phyloP scores from a whole-genome alignment of 176 grass and related monocot genomes.

The Aegilops longissima region DNA sequence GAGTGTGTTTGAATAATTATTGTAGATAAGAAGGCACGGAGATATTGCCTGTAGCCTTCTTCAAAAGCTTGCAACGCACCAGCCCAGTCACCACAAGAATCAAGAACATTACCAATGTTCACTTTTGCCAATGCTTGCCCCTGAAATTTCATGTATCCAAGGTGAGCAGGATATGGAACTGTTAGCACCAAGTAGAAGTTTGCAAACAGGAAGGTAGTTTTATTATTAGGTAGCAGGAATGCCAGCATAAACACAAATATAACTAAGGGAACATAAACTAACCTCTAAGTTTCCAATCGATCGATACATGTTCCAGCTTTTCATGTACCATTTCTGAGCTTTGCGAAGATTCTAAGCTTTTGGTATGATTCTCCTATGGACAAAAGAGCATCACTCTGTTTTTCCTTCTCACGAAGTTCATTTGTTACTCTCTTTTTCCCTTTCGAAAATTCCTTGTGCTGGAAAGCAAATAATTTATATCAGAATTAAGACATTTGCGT shows the following conservation, averaged over 20 bases:
- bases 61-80: slow-evolving; percentile 83
- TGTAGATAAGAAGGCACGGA: slow-evolving; percentile 8
- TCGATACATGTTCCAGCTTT: slow-evolving; percentile 71
- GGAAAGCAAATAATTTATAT: slow-evolving; percentile 39
- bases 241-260: slow-evolving; percentile 9
- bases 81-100: slow-evolving; percentile 74
- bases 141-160: slow-evolving; percentile 50
- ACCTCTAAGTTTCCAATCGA: slow-evolving; percentile 84
- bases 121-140: slow-evolving; percentile 96
- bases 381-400: slow-evolving; percentile 72
- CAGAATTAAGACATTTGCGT: slow-evolving; percentile 20
- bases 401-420: slow-evolving; percentile 75
- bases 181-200: slow-evolving; percentile 3
- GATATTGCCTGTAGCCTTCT: slow-evolving; percentile 86
- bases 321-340: slow-evolving; percentile 91
- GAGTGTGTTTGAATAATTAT: neutral
- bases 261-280: slow-evolving; percentile 25
- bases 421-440: slow-evolving; percentile 67
- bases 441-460: slow-evolving; percentile 90
- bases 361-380: slow-evolving; percentile 79
- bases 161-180: slow-evolving; percentile 18
- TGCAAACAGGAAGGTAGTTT: slow-evolving; percentile 12
- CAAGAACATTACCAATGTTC: slow-evolving; percentile 85
- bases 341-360: slow-evolving; percentile 88
- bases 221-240: slow-evolving; percentile 17